Evolutionary conservation across 83 land plant genomes (phyloP).

Genomic region (Picea mariana): DNA sequence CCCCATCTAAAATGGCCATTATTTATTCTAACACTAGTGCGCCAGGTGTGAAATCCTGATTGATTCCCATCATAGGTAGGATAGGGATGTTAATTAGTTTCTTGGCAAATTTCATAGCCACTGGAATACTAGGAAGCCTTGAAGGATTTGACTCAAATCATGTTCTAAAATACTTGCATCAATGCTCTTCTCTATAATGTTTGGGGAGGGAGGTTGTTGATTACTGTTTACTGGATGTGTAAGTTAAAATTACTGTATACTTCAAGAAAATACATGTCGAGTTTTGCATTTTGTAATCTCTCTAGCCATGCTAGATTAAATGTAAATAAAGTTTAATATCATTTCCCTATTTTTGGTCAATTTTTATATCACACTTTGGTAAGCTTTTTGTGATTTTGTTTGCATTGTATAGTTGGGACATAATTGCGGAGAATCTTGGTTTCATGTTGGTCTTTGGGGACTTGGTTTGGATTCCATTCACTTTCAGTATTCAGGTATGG

Average conservation of each 20-base stretch:
- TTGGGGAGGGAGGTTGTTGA: neutral
- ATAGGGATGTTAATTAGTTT: neutral
- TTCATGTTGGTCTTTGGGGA: conserved; percentile 99
- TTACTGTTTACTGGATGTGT: neutral
- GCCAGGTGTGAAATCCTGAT: neutral
- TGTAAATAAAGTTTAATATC: neutral
- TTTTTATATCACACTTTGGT: no score
- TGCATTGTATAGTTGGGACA: conserved; percentile 81
- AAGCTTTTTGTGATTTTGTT: neutral
- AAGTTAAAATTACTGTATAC: neutral
- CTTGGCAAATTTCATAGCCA: neutral
- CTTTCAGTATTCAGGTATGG: conserved; percentile 97
- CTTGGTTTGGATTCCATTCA: conserved; percentile 96
- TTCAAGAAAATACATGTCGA: neutral
- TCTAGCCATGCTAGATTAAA: neutral
- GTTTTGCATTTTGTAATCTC: neutral
- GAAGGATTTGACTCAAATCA: neutral
- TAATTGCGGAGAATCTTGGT: conserved; percentile 96
- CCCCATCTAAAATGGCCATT: no score
- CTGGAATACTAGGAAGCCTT: neutral
- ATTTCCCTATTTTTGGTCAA: neutral
- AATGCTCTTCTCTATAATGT: neutral
- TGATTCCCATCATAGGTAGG: neutral
- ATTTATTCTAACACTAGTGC: neutral
- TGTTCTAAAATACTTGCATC: neutral